Base-by-base conservation (phyloP, 768 basidiomycete species). In the Rhodotorula graminis region DNA sequence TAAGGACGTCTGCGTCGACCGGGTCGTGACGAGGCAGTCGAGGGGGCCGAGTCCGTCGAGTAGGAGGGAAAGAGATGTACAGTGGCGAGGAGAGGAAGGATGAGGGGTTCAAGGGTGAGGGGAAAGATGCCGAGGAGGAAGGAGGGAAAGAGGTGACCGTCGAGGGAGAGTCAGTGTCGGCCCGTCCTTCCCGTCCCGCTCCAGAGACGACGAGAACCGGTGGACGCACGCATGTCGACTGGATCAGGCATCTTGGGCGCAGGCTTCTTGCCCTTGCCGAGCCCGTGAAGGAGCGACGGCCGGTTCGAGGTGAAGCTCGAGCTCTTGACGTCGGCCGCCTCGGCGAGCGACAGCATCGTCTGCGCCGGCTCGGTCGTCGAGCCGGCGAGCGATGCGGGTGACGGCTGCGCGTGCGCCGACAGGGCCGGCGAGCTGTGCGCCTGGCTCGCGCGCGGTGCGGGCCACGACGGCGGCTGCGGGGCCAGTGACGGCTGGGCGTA, bases 171-270 rank as follows among this genome's bases (percentile, higher is more conserved):
- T 37, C 37, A 37, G 37, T 9, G 37, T 37, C 37, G 37, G 37
- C 37, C 37, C 37, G 4, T 9, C 9, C 37, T 37, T 4, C 9
- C 37, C 37, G 37, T 37, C 37, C 37, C 9, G 37, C 37, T 37
- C 9, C 37, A n/a, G n/a, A n/a, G 5, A 37, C 37, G 5, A 9
- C 37, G 37, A 37, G 37, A 37, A 4, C 9, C 37, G 37, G 9
- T 4, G 9, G 37, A 37, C 50, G 23, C 33, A 31, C 67, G 57
- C 12, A 72, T 56, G 40, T 72, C 71, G 63, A 72, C 60, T 1
- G 71, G 71, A n/a, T 72, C 71, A 2, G 67, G 71, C 50, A 46
- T 42, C 29, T 53, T 53, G 42, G 42, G 2, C 33, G 52, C 3
- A 21, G 27, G 14, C 50, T 56, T 53, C 53, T 55, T 44, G 40